Conservation (phyloP, 352 stramenopile genomes). For the Hyaloperonospora arabidopsidis region DNA sequence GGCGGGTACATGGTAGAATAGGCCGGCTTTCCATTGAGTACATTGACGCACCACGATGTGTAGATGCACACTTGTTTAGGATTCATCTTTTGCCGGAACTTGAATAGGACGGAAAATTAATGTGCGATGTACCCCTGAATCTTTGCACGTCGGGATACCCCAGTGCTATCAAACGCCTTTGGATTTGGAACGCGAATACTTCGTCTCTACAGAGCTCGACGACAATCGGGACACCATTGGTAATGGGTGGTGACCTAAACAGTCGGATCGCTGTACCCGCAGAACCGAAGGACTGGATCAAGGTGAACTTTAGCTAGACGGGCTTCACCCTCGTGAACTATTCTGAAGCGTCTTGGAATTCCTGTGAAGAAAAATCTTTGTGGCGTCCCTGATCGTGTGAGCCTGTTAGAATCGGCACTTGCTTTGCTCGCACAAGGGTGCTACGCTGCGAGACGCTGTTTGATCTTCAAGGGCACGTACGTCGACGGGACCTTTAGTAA, state of each 20-base stretch:
- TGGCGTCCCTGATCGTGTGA: conserved; percentile 85
- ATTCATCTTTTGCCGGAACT: conserved; percentile 85
- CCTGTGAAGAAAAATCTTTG: conserved; percentile 51
- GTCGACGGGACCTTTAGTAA: conserved; percentile 54
- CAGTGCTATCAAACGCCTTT: conserved; percentile 40
- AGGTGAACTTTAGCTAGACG: conserved; percentile 93
- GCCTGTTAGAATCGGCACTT: conserved; percentile 90
- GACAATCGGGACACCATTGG: background rate
- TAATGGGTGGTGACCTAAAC: background rate
- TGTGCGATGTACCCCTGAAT: conserved; percentile 84
- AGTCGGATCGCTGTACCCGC: conserved; percentile 23
- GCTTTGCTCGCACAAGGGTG: conserved; percentile 76
- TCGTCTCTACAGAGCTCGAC: conserved; percentile 6
- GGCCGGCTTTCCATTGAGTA: conserved; percentile 90
- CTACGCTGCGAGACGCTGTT: conserved; percentile 44
- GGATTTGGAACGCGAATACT: conserved; percentile 36
- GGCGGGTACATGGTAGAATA: conserved; percentile 89
- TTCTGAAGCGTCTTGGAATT: conserved; percentile 63
- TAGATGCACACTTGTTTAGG: conserved; percentile 63
- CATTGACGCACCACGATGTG: conserved; percentile 37
- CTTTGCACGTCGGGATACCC: conserved; percentile 45
- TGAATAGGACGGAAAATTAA: conserved; percentile 7
- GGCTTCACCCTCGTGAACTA: conserved; percentile 94
- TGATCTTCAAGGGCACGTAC: conserved; percentile 66
- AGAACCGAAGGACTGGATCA: conserved; percentile 80